These are phyloP conservation scores for Geotrichum restrictum DNA, from an alignment of 1,139 yeast species.

Conservation along the genomic window DNA sequence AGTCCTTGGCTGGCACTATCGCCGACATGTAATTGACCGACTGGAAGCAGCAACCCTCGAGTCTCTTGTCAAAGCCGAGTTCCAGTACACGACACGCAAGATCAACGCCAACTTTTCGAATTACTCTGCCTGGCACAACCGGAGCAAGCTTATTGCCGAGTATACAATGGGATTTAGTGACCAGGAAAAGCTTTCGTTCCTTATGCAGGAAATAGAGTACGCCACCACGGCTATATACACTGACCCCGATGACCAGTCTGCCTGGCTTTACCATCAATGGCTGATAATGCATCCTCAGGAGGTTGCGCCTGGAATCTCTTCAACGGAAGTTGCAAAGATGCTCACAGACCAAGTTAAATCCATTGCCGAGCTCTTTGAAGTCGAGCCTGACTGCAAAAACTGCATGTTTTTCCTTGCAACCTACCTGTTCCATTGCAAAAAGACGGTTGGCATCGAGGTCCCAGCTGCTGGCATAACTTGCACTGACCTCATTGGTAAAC, in stretches of 20 bases:
- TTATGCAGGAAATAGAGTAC: slow-evolving; percentile 59
- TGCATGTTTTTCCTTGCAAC: slow-evolving; percentile 38
- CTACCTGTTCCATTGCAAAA: slow-evolving; percentile 21
- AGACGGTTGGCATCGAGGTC: neutral
- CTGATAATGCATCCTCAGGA: slow-evolving; percentile 56
- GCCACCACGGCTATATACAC: slow-evolving; percentile 83
- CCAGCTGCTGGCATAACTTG: slow-evolving; percentile 20
- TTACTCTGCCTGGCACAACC: slow-evolving; percentile 94
- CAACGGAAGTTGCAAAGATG: slow-evolving; percentile 24
- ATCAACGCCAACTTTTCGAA: slow-evolving; percentile 83
- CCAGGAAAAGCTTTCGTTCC: slow-evolving; percentile 38
- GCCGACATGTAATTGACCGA: slow-evolving; percentile 63
- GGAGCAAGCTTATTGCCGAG: slow-evolving; percentile 64
- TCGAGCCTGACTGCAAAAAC: slow-evolving; percentile 42
- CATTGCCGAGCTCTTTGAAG: slow-evolving; percentile 38
- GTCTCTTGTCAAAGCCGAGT: slow-evolving; percentile 49
- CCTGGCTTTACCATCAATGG: slow-evolving; percentile 90
- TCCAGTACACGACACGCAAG: slow-evolving; percentile 70
- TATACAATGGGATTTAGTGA: slow-evolving; percentile 39
- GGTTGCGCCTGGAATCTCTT: slow-evolving; percentile 33
- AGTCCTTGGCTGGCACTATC: slow-evolving; percentile 90
- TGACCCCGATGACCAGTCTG: slow-evolving; percentile 90
- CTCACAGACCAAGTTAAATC: slow-evolving; percentile 35
- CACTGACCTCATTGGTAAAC: slow-evolving; percentile 38
- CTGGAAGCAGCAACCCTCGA: slow-evolving; percentile 43